Evolutionary conservation across 2,329 filamentous ascomycete genomes (phyloP).

Genomic region (Pestalotiopsis sp.): DNA sequence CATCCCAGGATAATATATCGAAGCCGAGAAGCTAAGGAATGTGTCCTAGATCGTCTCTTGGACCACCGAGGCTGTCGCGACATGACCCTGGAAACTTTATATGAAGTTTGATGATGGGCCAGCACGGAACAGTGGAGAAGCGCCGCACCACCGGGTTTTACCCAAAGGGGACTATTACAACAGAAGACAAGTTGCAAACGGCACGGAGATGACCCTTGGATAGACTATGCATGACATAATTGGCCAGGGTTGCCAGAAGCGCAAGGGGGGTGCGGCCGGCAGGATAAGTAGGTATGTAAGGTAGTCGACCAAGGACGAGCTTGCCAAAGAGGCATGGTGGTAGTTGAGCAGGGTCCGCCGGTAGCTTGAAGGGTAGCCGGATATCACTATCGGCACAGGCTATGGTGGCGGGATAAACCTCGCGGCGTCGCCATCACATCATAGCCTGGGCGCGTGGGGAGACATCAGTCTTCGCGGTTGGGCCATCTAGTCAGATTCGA

Average conservation of each 20-base stretch:
- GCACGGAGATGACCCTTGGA: constrained; percentile 34
- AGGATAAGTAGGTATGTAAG: constrained; percentile 12
- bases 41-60: background rate
- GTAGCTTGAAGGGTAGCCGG: background rate
- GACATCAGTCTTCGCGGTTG: background rate
- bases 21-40: background rate
- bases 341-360: constrained; percentile 11
- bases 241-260: constrained; percentile 21
- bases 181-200: constrained; percentile 31
- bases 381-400: background rate
- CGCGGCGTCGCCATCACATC: background rate
- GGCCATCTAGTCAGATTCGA: background rate
- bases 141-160: constrained; percentile 21
- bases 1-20: constrained; percentile 2
- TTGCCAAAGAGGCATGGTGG: constrained; percentile 12
- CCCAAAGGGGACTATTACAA: constrained; percentile 15
- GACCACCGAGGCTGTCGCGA: constrained; percentile 16
- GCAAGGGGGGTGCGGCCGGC: constrained; percentile 16
- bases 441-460: background rate
- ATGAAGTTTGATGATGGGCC: constrained; percentile 20
- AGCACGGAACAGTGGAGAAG: constrained; percentile 23
- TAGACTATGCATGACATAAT: constrained; percentile 48
- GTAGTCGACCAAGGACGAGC: constrained; percentile 3
- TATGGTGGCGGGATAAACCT: background rate
- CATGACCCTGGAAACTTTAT: constrained; percentile 21